These are phyloP conservation scores for Geotrichum europaeum DNA, from an alignment of 1,139 yeast species.

Conservation along the genomic window DNA sequence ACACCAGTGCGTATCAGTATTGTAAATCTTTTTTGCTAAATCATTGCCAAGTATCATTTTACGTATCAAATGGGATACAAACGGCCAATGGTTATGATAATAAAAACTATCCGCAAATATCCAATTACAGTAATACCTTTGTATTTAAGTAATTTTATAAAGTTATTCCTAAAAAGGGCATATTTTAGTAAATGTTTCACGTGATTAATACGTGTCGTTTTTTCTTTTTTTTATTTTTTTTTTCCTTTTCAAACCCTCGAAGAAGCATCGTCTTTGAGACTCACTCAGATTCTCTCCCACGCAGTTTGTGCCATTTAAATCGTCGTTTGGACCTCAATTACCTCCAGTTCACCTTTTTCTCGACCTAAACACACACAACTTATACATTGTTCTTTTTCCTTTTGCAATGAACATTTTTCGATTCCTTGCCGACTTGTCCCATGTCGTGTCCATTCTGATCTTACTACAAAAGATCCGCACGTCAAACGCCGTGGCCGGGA, in stretches of 20 bases:
- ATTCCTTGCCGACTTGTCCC: slow-evolving; percentile 55
- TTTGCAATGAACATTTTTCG: slow-evolving; percentile 16
- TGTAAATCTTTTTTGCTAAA: too few relatives aligned
- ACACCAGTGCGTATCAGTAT: too few relatives aligned
- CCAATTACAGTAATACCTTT: not conserved
- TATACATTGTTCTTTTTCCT: not conserved
- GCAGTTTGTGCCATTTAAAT: not conserved
- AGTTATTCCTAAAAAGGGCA: not conserved
- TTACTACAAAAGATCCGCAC: slow-evolving; percentile 64
- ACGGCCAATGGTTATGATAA: too few relatives aligned
- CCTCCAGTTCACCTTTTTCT: too few relatives aligned
- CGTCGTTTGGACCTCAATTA: not conserved
- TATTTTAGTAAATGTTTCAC: not conserved
- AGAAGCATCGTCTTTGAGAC: too few relatives aligned
- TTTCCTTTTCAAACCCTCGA: not conserved
- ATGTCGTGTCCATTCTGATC: slow-evolving; percentile 70
- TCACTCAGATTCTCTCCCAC: not conserved
- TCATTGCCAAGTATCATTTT: too few relatives aligned
- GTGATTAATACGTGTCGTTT: slow-evolving; percentile 2
- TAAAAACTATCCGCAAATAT: too few relatives aligned
- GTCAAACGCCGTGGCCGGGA: slow-evolving; percentile 68
- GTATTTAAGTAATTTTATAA: not conserved
- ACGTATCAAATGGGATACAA: too few relatives aligned
- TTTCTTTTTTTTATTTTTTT: not conserved
- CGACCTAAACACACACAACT: not conserved